phyloP scores from a whole-genome alignment of 1,284 basidiomycete species.

The Trichosporon sp. region DNA sequence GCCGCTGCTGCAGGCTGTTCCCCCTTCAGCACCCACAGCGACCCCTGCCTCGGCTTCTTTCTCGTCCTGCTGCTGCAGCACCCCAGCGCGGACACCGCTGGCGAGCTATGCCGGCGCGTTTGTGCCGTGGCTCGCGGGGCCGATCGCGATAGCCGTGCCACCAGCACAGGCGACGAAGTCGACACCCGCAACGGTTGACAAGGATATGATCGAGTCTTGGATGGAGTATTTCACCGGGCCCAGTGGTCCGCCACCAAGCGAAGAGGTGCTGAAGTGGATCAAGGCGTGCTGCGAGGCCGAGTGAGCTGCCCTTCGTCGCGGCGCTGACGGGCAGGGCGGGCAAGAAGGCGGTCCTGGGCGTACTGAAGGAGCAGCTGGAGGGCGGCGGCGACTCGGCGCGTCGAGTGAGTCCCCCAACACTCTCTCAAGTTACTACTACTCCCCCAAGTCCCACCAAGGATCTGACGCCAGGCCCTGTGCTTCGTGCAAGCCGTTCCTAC shows the following conservation, averaged over 20 bases:
- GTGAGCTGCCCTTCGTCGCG: not conserved
- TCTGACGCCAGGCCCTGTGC: not conserved
- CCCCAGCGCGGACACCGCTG: not conserved
- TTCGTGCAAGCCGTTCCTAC: not conserved
- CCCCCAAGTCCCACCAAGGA: too few species aligned
- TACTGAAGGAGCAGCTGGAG: not conserved
- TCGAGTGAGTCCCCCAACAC: not conserved
- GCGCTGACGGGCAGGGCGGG: not conserved
- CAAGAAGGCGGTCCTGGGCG: not conserved
- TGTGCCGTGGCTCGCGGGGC: not conserved
- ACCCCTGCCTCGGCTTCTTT: not conserved
- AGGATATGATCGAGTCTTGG: not conserved
- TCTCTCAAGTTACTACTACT: not conserved
- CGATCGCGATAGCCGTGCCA: not conserved
- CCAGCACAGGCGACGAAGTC: not conserved
- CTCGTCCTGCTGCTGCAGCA: not conserved
- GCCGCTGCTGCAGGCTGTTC: not conserved
- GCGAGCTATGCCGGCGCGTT: not conserved
- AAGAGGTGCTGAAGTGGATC: not conserved
- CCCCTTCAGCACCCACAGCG: not conserved
- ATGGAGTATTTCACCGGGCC: not conserved
- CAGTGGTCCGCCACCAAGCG: not conserved
- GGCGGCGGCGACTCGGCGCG: not conserved
- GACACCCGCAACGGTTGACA: not conserved
- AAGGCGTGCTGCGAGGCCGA: not conserved